Conservation (phyloP, 208 protist species). For the Leishmania turanica region DNA sequence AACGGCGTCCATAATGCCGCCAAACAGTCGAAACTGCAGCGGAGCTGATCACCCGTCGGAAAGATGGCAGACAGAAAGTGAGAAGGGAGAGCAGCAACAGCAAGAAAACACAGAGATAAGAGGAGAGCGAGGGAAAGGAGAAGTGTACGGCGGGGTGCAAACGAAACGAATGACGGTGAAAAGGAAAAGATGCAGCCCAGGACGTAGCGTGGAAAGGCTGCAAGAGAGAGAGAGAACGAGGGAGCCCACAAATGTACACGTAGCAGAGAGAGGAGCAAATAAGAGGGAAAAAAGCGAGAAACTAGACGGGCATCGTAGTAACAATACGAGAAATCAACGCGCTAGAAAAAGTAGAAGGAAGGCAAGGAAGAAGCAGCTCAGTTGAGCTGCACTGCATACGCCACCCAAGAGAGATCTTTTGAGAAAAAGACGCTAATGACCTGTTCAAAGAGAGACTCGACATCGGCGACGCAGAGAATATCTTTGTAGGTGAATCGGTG, state of each 20-base stretch:
- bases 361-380: neutral
- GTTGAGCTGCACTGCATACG: neutral
- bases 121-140: neutral
- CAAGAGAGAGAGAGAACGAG: neutral
- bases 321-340: neutral
- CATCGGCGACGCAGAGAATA: neutral
- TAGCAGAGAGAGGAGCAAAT: neutral
- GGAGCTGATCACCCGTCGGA: neutral
- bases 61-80: neutral
- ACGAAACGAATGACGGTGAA: neutral
- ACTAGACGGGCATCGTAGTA: neutral
- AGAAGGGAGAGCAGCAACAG: neutral
- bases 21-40: neutral
- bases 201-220: too few relatives aligned
- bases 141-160: neutral
- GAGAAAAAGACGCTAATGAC: neutral
- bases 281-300: neutral
- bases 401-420: neutral
- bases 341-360: neutral
- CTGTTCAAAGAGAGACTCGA: neutral
- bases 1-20: neutral
- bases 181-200: slow-evolving; percentile 8
- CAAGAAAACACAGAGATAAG: neutral
- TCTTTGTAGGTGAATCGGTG: neutral
- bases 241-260: neutral